Evolutionary conservation across 176 grass and related monocot species (phyloP).

Genomic region (Saccharum spontaneum): DNA sequence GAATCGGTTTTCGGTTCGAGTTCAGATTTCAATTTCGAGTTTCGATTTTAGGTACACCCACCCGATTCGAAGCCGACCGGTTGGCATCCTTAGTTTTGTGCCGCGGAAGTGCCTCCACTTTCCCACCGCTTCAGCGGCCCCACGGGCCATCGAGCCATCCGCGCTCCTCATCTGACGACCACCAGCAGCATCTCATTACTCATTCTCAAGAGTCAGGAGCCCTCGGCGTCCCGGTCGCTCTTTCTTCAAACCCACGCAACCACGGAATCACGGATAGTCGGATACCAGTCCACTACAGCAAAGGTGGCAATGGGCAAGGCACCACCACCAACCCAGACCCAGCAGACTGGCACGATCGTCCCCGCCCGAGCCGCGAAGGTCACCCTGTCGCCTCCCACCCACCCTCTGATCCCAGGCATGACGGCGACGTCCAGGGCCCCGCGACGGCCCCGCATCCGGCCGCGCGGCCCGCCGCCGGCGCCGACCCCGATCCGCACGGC

Average conservation of each 20-base stretch:
- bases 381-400: neutral
- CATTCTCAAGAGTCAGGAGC: neutral
- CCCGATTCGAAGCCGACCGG: no score
- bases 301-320: constrained; percentile 13
- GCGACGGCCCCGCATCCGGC: constrained; percentile 17
- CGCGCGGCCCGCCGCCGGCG: constrained; percentile 54
- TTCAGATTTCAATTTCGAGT: no score
- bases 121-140: neutral
- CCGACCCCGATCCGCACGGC: constrained; percentile 75
- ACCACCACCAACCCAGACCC: constrained; percentile 21
- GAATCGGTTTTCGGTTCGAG: no score
- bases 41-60: no score
- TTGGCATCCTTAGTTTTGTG: no score
- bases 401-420: neutral
- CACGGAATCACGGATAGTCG: neutral
- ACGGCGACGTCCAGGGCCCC: constrained; percentile 51
- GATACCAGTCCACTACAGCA: neutral
- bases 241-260: constrained; percentile 47
- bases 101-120: constrained; percentile 33
- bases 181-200: neutral
- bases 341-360: neutral
- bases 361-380: neutral
- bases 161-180: neutral
- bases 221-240: neutral
- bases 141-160: neutral